These are phyloP conservation scores for Leccinum disarticulatum DNA, from an alignment of 768 basidiomycete genomes.

Conservation along the genomic window DNA sequence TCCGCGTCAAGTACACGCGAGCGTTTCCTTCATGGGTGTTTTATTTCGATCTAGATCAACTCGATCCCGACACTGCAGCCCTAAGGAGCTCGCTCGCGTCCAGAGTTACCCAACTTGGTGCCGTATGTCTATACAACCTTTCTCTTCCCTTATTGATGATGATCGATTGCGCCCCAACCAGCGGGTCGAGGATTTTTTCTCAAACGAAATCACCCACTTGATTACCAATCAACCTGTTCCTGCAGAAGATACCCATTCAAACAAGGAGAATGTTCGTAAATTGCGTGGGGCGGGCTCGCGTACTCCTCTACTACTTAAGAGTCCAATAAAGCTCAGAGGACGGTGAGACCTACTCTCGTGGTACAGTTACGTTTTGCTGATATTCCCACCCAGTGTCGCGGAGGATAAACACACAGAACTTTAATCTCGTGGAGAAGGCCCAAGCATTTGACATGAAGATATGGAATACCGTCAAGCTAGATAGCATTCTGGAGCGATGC, in stretches of 20 bases:
- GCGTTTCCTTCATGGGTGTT: slow-evolving; percentile 86
- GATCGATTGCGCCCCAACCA: slow-evolving; percentile 33
- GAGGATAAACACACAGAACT: slow-evolving; percentile 37
- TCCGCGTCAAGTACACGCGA: slow-evolving; percentile 78
- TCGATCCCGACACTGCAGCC: slow-evolving; percentile 36
- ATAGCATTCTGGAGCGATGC: slow-evolving; percentile 71
- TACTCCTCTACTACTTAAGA: slow-evolving; percentile 44
- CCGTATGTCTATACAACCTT: slow-evolving; percentile 53
- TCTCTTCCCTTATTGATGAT: slow-evolving; percentile 1
- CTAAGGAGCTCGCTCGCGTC: slow-evolving; percentile 46
- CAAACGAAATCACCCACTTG: slow-evolving; percentile 82
- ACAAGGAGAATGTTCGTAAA: slow-evolving; percentile 68
- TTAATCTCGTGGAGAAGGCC: slow-evolving; percentile 65
- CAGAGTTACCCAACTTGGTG: slow-evolving; percentile 67
- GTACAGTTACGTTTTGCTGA: neutral
- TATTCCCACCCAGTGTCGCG: slow-evolving; percentile 19
- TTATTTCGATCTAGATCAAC: slow-evolving; percentile 72
- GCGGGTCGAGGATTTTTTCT: slow-evolving; percentile 89
- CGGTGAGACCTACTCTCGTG: slow-evolving; percentile 43
- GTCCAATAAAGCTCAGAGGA: slow-evolving; percentile 62
- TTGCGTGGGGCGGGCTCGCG: slow-evolving; percentile 26
- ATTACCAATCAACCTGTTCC: slow-evolving; percentile 61
- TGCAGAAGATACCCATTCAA: slow-evolving; percentile 36
- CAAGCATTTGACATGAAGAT: slow-evolving; percentile 76
- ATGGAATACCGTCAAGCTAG: slow-evolving; percentile 74